Conservation (phyloP, 1,284 basidiomycete species). For the Sanghuangporus weigelae region DNA sequence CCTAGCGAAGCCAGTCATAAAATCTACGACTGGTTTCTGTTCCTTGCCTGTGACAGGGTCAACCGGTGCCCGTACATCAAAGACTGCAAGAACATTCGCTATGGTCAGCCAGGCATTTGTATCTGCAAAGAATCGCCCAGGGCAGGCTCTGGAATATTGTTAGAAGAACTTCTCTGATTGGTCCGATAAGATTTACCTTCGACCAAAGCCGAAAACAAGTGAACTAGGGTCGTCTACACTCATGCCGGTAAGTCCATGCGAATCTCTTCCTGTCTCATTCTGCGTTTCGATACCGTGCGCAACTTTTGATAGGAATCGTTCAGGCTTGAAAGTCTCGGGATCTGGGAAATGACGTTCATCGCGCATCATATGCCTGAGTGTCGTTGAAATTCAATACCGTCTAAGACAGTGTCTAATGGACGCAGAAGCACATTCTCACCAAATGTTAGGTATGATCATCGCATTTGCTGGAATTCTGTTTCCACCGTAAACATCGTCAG, state of each 20-base stretch:
- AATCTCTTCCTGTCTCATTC: background rate
- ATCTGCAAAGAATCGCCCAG: slow-evolving; percentile 20
- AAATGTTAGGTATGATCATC: slow-evolving; percentile 14
- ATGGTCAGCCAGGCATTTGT: slow-evolving; percentile 20
- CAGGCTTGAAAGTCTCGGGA: slow-evolving; percentile 18
- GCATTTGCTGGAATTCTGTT: slow-evolving; percentile 6
- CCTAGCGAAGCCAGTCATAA: slow-evolving; percentile 9
- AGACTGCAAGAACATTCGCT: slow-evolving; percentile 21
- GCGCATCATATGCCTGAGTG: slow-evolving; percentile 21
- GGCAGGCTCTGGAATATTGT: slow-evolving; percentile 17
- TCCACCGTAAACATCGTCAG: slow-evolving; percentile 10
- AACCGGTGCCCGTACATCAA: slow-evolving; percentile 18
- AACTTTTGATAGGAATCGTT: slow-evolving; percentile 11
- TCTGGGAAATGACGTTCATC: slow-evolving; percentile 20
- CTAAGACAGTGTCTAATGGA: background rate
- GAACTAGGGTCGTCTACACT: slow-evolving; percentile 7
- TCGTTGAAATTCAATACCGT: background rate
- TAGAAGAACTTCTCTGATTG: background rate
- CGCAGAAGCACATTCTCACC: background rate
- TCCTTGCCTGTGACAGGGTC: slow-evolving; percentile 2
- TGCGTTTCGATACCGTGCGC: background rate
- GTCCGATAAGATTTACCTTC: background rate
- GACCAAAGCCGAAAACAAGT: slow-evolving; percentile 15
- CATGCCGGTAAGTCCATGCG: background rate
- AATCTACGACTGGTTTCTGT: slow-evolving; percentile 2